Evolutionary conservation across 164 flowering plant species (phyloP).

Genomic region (Stephania yunnanensis): DNA sequence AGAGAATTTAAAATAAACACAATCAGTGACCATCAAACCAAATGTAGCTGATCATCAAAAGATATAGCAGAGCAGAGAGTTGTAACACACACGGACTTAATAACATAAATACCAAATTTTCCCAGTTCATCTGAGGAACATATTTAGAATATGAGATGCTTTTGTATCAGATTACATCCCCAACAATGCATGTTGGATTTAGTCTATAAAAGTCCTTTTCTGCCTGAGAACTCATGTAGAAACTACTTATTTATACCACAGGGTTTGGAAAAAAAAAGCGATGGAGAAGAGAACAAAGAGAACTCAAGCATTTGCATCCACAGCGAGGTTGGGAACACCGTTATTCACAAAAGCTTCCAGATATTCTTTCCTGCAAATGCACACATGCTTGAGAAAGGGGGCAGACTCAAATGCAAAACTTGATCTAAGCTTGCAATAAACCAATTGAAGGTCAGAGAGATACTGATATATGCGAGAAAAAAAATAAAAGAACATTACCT

Average conservation of each 20-base stretch:
- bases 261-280: not conserved
- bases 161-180: not conserved
- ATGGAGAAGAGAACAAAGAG: not conserved
- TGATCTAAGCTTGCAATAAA: not conserved
- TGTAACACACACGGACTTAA: not conserved
- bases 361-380: conserved; percentile 49
- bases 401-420: not conserved
- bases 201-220: no score
- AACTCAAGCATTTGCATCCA: conserved; percentile 28
- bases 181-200: no score
- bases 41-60: no score
- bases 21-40: no score
- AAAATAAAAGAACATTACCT: conserved; percentile 34
- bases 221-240: not conserved
- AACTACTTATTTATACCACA: not conserved
- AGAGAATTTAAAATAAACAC: no score
- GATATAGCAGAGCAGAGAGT: no score
- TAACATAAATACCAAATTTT: not conserved
- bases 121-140: not conserved
- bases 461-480: not conserved
- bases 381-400: not conserved
- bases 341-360: conserved; percentile 39
- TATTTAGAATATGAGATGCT: not conserved
- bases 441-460: not conserved
- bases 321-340: conserved; percentile 27